Base-by-base conservation (phyloP, 371 early-diverging fungal species). In the Enterospora canceri region DNA sequence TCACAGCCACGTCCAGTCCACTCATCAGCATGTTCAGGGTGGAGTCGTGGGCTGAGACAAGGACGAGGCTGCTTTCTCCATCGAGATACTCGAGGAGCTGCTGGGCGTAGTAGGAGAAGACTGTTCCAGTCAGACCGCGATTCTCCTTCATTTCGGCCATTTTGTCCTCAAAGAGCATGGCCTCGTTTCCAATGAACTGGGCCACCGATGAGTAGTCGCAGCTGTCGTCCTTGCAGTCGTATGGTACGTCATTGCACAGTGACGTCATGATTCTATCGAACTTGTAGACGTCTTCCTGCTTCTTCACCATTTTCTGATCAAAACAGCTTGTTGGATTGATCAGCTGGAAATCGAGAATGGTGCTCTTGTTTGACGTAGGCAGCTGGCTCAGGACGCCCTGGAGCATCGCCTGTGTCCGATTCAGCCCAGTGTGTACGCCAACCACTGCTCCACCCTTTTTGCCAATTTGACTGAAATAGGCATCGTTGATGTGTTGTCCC, bases 21-120 rank as follows among this genome's bases (percentile, higher is more conserved):
- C 34, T 30, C 0, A 78, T 35, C 12, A 78, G 48, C 32, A 31
- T 60, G 16, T 57, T 30, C 24, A 78, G 23, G 2, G 70, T 46
- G 18, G 64, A 63, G 53, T 78, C 78, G 32, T 78, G 75, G 1
- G 69, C 71, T 26, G 73, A 68, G 21, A 72, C 48, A n/a, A 78
- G 33, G 18, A 33, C 18, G 0, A 75, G 30, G 1, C 26, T 3
- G 23, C 23, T 58, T 5, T 70, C 33, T 12, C 54, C 50, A 2
- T 58, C 33, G 19, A 71, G 1, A 19, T 69, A 21, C 60, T 57
- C 21, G 26, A 15, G 3, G 5, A 61, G 5, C 18, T 18, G 4
- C 18, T 47, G 15, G 5, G 61, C 23, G n/a, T 18, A 28, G 5
- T 53, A 26, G 8, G 61, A 16, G 31, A 46, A 61, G 5, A 49